Base-by-base conservation (phyloP, 148 eudicot species). In the Rhododendron molle region DNA sequence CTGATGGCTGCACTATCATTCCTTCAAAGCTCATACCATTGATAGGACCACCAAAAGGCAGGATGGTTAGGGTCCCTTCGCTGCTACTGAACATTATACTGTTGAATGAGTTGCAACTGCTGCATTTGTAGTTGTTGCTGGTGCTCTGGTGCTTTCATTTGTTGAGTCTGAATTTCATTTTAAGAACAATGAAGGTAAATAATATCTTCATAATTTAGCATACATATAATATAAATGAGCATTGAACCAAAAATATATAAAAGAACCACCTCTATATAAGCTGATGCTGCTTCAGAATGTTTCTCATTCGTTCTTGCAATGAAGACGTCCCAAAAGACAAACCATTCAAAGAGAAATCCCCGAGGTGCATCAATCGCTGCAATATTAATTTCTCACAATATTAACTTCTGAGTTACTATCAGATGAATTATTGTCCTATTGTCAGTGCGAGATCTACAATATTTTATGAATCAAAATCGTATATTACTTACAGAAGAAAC, bases 81-180 rank as follows among this genome's bases (percentile, higher is more conserved):
- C 7, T 40, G 44, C 44, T 6, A 40, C 44, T 38, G 43, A 38
- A 38, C 43, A 88, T 89, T 96, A 30, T 97, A 90, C 85, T 96
- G 98, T 87, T 96, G 99, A 95, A 96, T 93, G 83, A 95, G 87
- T 85, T 96, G 99, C 85, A 96, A 76, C 84, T 93, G 98, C 86
- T 95, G 98, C 92, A 95, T 91, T 89, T 95, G 96, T 80, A 95
- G 56, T 87, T 95, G 98, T 76, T 94, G 97, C 47, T 95, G 98
- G 40, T 96, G 98, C 84, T 96, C 98, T 86, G 95, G 94, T 26
- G 93, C 88, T 89, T 96, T 95, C 90, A 90, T 92, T 88, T 96
- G 99, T 83, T 96, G 99, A 16, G 96, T 94, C 99, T 96, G 87
- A 77, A 81, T 81, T 67, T 15, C 78, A 60, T 85, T 40, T 49